Conservation (phyloP, 1,284 basidiomycete genomes). For the Trichosporon sp. region DNA sequence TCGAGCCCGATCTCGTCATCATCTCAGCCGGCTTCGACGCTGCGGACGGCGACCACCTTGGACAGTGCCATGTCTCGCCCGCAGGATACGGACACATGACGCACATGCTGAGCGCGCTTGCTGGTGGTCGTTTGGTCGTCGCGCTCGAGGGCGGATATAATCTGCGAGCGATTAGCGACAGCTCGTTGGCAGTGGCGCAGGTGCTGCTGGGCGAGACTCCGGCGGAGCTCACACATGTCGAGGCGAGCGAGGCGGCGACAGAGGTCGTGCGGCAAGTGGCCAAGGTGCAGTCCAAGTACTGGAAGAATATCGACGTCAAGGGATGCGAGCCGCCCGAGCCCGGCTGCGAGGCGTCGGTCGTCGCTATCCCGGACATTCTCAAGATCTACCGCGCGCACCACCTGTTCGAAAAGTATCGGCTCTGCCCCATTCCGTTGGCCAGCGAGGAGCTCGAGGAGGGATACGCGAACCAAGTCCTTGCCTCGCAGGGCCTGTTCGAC, state of each 20-base stretch:
- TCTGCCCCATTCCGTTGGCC: slow-evolving; percentile 75
- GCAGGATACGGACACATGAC: slow-evolving; percentile 99
- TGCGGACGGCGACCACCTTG: slow-evolving; percentile 84
- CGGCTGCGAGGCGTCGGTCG: slow-evolving; percentile 19
- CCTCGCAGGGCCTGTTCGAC: slow-evolving; percentile 56
- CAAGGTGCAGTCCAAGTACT: slow-evolving; percentile 78
- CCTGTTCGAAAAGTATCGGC: slow-evolving; percentile 63
- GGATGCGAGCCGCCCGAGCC: slow-evolving; percentile 64
- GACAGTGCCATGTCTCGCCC: slow-evolving; percentile 83
- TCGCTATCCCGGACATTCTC: slow-evolving; percentile 59
- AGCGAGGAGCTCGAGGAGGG: slow-evolving; percentile 59
- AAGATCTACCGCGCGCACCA: slow-evolving; percentile 77
- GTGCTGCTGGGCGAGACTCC: slow-evolving; percentile 82
- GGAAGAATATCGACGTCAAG: slow-evolving; percentile 77
- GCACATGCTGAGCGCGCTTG: slow-evolving; percentile 85
- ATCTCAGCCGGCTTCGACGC: slow-evolving; percentile 98
- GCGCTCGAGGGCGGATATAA: slow-evolving; percentile 99
- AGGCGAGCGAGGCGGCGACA: slow-evolving; percentile 69
- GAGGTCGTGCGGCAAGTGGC: slow-evolving; percentile 84
- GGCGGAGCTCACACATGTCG: slow-evolving; percentile 62
- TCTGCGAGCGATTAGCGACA: slow-evolving; percentile 77
- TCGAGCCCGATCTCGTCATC: slow-evolving; percentile 90
- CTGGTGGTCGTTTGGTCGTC: slow-evolving; percentile 81
- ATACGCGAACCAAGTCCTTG: slow-evolving; percentile 74
- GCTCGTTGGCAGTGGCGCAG: slow-evolving; percentile 77